Evolutionary conservation across 495 filamentous ascomycete species (phyloP).

Genomic region (Amorphotheca resinae): DNA sequence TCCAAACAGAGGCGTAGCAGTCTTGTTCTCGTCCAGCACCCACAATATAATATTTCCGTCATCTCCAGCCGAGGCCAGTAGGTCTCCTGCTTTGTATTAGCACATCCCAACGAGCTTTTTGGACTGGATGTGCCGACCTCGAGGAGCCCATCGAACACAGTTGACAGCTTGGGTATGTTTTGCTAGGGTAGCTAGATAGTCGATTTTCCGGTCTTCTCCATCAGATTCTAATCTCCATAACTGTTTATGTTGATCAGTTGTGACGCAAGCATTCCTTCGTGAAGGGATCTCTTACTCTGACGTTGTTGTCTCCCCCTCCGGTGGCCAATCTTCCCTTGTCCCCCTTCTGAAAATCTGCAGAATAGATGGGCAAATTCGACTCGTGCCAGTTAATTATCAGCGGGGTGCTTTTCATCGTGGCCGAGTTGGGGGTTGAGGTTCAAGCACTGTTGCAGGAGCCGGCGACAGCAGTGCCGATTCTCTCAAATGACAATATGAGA

Average conservation of each 20-base stretch:
- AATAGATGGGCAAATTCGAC: conserved; percentile 88
- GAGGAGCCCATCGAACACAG: conserved; percentile 89
- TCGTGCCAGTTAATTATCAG: conserved; percentile 95
- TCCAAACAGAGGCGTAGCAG: conserved; percentile 52
- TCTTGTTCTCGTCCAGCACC: conserved; percentile 64
- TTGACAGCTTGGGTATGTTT: conserved; percentile 98
- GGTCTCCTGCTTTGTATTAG: conserved; percentile 51
- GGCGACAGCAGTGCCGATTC: conserved; percentile 7
- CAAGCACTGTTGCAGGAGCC: conserved; percentile 3
- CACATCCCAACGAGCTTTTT: neutral
- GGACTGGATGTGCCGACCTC: conserved; percentile 41
- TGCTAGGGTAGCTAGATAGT: conserved; percentile 78
- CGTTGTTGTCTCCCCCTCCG: conserved; percentile 92
- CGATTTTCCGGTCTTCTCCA: conserved; percentile 77
- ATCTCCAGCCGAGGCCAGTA: conserved; percentile 88
- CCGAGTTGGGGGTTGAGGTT: conserved; percentile 1
- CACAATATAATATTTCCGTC: conserved; percentile 94
- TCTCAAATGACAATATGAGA: neutral
- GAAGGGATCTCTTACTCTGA: conserved; percentile 52
- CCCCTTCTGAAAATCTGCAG: conserved; percentile 87
- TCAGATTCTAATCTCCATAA: conserved; percentile 81
- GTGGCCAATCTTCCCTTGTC: conserved; percentile 82
- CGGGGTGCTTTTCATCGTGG: conserved; percentile 73
- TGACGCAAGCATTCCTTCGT: neutral
- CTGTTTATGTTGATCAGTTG: conserved; percentile 27